Base-by-base conservation (phyloP, 495 filamentous ascomycete species). In the Cercophora sp. region DNA sequence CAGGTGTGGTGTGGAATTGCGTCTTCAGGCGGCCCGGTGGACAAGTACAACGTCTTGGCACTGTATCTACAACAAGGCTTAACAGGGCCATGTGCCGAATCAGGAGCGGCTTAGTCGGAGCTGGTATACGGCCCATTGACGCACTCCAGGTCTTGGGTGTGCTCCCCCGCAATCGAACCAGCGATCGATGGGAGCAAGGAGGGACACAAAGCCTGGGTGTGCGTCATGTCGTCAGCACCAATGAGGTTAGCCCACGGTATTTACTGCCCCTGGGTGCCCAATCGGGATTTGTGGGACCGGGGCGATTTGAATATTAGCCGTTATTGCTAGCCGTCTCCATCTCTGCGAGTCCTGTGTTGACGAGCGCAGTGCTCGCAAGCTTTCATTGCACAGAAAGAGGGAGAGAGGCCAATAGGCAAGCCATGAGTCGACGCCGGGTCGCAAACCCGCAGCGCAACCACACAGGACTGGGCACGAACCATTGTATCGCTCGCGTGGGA, bases 51-150 rank as follows among this genome's bases (percentile, higher is more conserved):
- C 11, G n/a, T 39, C 48, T 50, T 50, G 48, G 48, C 48, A 37
- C 23, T 18, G 48, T 50, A 40, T 50, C 19, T 37, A n/a, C 9
- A 24, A 43, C 40, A 24, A 11, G 40, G 13, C 6, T 24, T 27
- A n/a, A n/a, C n/a, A n/a, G n/a, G n/a, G n/a, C n/a, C 53, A 56
- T 51, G 37, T 56, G 45, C 46, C 53, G 53, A 51, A 25, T 41
- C 11, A 32, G 37, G n/a, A 34, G 8, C 27, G 25, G 26, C 26
- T 36, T 51, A 42, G 43, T 35, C n/a, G 27, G 4, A 37, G 11
- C 46, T 22, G 41, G 24, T 51, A 56, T 50, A 56, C 37, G 32
- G 32, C 45, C 48, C 44, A 45, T 5, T 18, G 47, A 18, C 13
- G 18, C n/a, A 42, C 22, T 46, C 35, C 45, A 49, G 37, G 48